phyloP scores from a whole-genome alignment of 2,329 filamentous ascomycete species.

The Epichloe uncinata region DNA sequence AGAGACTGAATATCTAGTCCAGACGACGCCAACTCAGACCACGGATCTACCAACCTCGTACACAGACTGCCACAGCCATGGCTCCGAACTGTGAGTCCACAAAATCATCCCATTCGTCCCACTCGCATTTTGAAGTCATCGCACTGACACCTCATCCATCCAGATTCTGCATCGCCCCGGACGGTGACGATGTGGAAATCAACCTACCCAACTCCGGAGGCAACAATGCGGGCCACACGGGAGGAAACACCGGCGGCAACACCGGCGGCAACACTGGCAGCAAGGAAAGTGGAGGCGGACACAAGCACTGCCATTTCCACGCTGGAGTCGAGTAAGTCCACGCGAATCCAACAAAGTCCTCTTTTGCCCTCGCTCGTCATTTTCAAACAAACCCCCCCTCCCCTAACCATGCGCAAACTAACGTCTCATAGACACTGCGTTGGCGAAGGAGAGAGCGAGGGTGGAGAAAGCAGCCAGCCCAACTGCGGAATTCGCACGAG shows the following conservation, averaged over 20 bases:
- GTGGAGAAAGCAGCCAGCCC: conserved; percentile 6
- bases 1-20: conserved; percentile 28
- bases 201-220: conserved; percentile 18
- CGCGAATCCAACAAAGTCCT: neutral
- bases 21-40: conserved; percentile 37
- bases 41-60: conserved; percentile 45
- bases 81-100: conserved; percentile 32
- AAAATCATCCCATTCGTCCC: neutral
- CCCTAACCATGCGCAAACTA: conserved; percentile 2
- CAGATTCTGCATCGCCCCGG: conserved; percentile 48
- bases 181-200: conserved; percentile 48
- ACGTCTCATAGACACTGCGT: conserved; percentile 38
- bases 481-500: conserved; percentile 32
- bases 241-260: conserved; percentile 2
- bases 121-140: conserved; percentile 3
- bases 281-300: conserved; percentile 5
- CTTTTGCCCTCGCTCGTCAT: neutral
- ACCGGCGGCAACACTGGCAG: neutral
- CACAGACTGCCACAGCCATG: conserved; percentile 53
- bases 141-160: neutral
- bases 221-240: conserved; percentile 8
- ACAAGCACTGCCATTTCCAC: conserved; percentile 45
- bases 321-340: conserved; percentile 55
- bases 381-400: neutral
- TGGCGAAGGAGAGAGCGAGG: conserved; percentile 29